A percentile compares a stretch with the other conserved stretches of the same genome.
Evolutionary conservation across 106 monocot species (phyloP).

Genomic region (Dendrobium nobile): DNA sequence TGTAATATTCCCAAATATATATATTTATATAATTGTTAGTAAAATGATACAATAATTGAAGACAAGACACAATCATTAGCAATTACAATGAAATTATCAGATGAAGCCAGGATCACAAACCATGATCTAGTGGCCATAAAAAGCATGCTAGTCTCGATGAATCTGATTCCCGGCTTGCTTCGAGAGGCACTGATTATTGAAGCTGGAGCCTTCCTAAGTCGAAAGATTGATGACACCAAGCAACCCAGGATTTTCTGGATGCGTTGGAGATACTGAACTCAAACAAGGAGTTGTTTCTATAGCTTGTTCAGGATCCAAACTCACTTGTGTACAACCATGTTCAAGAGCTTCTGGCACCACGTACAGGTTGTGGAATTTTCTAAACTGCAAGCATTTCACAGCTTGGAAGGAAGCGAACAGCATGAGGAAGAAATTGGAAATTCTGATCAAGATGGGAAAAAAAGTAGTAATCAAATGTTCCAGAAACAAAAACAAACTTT

Average conservation of each 20-base stretch:
- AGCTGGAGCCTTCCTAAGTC: slow-evolving; percentile 16
- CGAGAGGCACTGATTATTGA: slow-evolving; percentile 23
- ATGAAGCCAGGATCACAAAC: no score
- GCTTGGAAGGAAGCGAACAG: background rate
- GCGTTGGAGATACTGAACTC: slow-evolving; percentile 49
- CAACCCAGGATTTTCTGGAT: slow-evolving; percentile 42
- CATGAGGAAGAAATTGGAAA: background rate
- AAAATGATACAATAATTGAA: no score
- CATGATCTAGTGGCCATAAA: slow-evolving; percentile 11
- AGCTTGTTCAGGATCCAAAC: slow-evolving; percentile 43
- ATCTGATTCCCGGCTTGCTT: slow-evolving; percentile 20
- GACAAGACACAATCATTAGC: no score
- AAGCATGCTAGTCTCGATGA: slow-evolving; percentile 18
- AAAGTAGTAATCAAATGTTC: slow-evolving; percentile 6
- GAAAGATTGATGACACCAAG: slow-evolving; percentile 14
- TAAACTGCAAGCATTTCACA: background rate
- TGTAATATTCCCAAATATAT: no score
- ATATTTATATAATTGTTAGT: no score
- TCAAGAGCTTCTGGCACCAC: slow-evolving; percentile 17
- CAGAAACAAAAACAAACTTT: no score
- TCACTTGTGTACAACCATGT: slow-evolving; percentile 28
- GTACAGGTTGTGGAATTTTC: background rate
- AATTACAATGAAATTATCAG: no score
- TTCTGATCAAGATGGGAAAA: slow-evolving; percentile 13
- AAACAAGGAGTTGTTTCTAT: slow-evolving; percentile 49